Base-by-base conservation (phyloP, 2,329 filamentous ascomycete genomes). In the Monilinia polystroma region DNA sequence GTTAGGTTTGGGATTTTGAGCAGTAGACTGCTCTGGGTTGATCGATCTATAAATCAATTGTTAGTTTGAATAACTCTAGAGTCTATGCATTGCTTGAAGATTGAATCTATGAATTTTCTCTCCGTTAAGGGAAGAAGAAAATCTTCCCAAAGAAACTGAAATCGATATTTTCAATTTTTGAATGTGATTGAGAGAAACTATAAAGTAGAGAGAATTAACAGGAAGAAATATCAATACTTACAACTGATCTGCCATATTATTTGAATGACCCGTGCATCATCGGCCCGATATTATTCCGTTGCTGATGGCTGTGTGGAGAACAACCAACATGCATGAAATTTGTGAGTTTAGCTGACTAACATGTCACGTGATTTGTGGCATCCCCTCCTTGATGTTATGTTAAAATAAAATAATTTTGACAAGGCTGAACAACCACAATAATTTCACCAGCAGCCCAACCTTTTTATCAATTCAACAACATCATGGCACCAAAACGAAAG, bases 401-500 rank as follows among this genome's bases (percentile, higher is more conserved):
- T 32, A 53, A 20, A 8, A 49, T n/a, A n/a, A n/a, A 58, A 58
- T 41, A 49, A 59, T 26, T 43, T 59, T 43, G 57, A 64, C 60
- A 64, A 67, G 58, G 67, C 53, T 66, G 67, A 68, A 51, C 6
- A 54, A 64, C 23, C 53, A 65, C 53, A 45, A 62, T 38, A 49
- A 47, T 26, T 64, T 64, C 26, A 59, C 51, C 41, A 55, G 47
- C 38, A 41, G 32, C 56, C 26, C 12, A 23, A 54, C 18, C 45
- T 66, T 43, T 51, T 26, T 26, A 53, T 20, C 38, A n/a, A 51
- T 38, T 64, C 29, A 67, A 59, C 65, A 43, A 66, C 68, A 68
- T n/a, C 11, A 76, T 77, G 75, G 59, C 70, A 23, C 60, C 70
- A n/a, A 77, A 77, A 65, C 68, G 74, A 23, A 75, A 75, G 64